These are phyloP conservation scores for Fagopyrum esculentum DNA, from an alignment of 148 eudicot species.

Conservation along the genomic window DNA sequence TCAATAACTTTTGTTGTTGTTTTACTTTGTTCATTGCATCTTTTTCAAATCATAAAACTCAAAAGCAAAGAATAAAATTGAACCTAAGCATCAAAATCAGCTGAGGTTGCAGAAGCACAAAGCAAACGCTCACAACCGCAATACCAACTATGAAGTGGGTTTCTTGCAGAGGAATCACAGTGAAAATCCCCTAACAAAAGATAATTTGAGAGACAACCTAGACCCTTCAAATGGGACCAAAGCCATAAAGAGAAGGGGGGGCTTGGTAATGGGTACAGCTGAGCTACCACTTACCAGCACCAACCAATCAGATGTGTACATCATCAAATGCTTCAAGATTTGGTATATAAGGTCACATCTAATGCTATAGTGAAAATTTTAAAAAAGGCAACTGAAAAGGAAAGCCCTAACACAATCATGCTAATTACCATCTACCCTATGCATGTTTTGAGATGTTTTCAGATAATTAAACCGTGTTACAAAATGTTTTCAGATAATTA, in stretches of 20 bases:
- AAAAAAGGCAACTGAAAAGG: neutral
- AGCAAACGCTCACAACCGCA: neutral
- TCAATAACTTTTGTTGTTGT: neutral
- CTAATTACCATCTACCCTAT: too few species aligned
- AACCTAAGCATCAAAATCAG: neutral
- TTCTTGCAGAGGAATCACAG: constrained; percentile 11
- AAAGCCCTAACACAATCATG: neutral
- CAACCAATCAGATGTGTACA: constrained; percentile 6
- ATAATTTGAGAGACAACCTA: neutral
- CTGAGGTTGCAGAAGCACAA: constrained; percentile 10
- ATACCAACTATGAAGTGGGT: constrained; percentile 2
- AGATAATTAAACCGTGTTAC: too few species aligned
- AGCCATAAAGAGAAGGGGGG: neutral
- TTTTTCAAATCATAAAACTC: neutral
- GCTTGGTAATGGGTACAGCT: neutral
- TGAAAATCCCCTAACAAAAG: constrained; percentile 1
- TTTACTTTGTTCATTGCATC: neutral
- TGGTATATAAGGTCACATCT: constrained; percentile 8
- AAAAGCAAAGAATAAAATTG: neutral
- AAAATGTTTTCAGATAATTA: too few species aligned
- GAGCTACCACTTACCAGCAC: neutral
- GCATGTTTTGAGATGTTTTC: too few species aligned
- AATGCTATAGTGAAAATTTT: neutral
- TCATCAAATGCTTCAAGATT: neutral
- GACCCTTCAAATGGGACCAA: neutral